Evolutionary conservation across 1,284 basidiomycete species (phyloP).

Genomic region (Cystobasidiaceae sp.): DNA sequence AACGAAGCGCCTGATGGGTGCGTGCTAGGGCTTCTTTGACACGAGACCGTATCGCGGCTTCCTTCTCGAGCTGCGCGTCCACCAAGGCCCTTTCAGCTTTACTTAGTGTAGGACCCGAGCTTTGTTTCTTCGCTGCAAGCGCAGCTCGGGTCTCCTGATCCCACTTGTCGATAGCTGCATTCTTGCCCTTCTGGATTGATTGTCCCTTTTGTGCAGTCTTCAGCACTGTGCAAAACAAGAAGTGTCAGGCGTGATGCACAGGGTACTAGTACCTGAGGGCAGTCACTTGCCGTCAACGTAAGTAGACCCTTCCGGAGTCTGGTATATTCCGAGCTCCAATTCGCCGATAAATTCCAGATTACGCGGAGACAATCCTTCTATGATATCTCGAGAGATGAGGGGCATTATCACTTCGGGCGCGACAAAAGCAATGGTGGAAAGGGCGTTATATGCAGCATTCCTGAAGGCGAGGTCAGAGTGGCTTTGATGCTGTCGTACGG

Average conservation of each 20-base stretch:
- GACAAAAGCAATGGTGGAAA: slow-evolving; percentile 72
- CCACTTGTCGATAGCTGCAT: slow-evolving; percentile 82
- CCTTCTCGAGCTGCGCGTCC: slow-evolving; percentile 71
- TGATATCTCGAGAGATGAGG: slow-evolving; percentile 62
- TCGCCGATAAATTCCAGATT: slow-evolving; percentile 61
- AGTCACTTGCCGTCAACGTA: slow-evolving; percentile 49
- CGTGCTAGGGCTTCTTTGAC: slow-evolving; percentile 57
- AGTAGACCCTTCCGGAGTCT: slow-evolving; percentile 62
- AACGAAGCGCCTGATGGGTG: slow-evolving; percentile 62
- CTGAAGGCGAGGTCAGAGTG: slow-evolving; percentile 38
- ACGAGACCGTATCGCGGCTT: slow-evolving; percentile 59
- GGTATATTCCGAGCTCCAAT: slow-evolving; percentile 74
- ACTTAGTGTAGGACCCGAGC: slow-evolving; percentile 55
- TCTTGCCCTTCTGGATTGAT: slow-evolving; percentile 68
- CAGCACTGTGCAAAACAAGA: slow-evolving; percentile 28
- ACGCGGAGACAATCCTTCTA: slow-evolving; percentile 58
- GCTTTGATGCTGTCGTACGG: slow-evolving; percentile 33
- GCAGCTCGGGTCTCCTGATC: slow-evolving; percentile 84
- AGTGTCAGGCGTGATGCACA: background rate
- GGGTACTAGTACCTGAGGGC: no score
- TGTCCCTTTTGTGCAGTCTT: slow-evolving; percentile 27
- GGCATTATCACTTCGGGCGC: slow-evolving; percentile 64
- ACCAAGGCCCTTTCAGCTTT: slow-evolving; percentile 78
- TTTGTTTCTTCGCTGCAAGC: slow-evolving; percentile 64
- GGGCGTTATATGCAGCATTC: slow-evolving; percentile 64